Evolutionary conservation across 2,329 filamentous ascomycete genomes (phyloP).

Genomic region (Trichoderma pleuroti): DNA sequence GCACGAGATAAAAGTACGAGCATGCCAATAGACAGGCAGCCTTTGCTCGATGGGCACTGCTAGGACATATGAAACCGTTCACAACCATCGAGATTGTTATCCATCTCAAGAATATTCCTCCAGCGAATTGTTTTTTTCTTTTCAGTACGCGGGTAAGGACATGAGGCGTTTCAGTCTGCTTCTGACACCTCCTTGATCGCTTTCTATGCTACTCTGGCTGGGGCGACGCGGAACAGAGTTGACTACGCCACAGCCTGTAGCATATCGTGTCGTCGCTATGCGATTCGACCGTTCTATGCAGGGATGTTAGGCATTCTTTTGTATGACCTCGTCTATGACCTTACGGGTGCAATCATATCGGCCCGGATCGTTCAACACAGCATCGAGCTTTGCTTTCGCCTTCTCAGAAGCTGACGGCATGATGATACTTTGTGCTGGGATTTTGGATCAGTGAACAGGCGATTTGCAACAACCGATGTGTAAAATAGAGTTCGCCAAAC

Average conservation of each 20-base stretch:
- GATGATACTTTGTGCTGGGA: background rate
- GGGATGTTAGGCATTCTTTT: background rate
- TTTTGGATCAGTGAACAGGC: background rate
- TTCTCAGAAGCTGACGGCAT: slow-evolving; percentile 13
- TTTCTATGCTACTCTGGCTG: slow-evolving; percentile 7
- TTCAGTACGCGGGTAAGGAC: slow-evolving; percentile 3
- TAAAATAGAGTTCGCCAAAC: background rate
- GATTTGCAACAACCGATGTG: background rate
- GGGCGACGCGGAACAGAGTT: slow-evolving; percentile 8
- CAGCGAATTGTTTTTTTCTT: background rate
- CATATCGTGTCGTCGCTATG: slow-evolving; percentile 13
- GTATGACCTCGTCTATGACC: background rate
- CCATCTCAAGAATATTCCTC: background rate
- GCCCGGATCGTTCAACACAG: slow-evolving; percentile 13
- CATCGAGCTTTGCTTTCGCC: slow-evolving; percentile 9
- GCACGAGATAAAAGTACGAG: background rate
- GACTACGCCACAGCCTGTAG: slow-evolving; percentile 1
- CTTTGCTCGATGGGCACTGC: background rate
- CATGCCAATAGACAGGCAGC: background rate
- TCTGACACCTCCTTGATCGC: background rate
- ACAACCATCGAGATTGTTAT: background rate
- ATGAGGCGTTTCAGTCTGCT: slow-evolving; percentile 4
- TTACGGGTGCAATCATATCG: slow-evolving; percentile 9
- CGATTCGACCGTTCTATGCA: slow-evolving; percentile 10
- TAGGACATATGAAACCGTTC: background rate